Conservation (phyloP, 768 basidiomycete species). For the Lyophyllum semitale region DNA sequence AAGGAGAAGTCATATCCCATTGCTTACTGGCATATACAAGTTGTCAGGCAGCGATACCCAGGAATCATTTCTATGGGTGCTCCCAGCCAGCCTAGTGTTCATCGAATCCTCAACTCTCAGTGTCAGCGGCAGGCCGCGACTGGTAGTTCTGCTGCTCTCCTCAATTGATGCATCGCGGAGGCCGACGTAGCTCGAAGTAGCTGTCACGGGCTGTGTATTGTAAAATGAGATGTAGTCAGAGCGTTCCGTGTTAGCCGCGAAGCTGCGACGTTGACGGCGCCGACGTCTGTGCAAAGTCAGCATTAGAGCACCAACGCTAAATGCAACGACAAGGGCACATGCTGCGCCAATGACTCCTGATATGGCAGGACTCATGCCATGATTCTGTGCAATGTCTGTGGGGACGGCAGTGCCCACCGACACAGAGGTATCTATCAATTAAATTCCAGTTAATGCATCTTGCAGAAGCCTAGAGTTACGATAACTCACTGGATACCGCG, state of each 20-base stretch:
- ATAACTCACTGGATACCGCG: neutral
- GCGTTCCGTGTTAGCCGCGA: neutral
- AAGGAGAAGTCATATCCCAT: neutral
- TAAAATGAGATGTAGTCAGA: constrained; percentile 8
- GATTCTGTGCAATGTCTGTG: neutral
- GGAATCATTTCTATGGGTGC: constrained; percentile 1
- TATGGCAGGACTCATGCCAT: constrained; percentile 4
- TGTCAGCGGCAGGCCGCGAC: neutral
- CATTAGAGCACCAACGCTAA: constrained; percentile 1
- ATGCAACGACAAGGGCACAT: constrained; percentile 5
- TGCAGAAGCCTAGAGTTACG: neutral
- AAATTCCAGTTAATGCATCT: neutral
- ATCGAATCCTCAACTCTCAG: neutral
- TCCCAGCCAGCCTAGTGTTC: neutral
- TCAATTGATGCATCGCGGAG: constrained; percentile 1
- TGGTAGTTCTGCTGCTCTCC: neutral
- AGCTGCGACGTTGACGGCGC: neutral
- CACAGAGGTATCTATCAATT: neutral
- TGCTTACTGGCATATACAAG: constrained; percentile 16
- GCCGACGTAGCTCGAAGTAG: constrained; percentile 11
- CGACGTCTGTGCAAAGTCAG: constrained; percentile 6
- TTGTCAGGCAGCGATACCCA: constrained; percentile 12
- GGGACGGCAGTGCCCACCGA: neutral
- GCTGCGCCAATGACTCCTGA: constrained; percentile 15
- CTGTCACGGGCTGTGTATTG: neutral